Conservation (phyloP, 352 stramenopile species). For the Phytophthora tubulina region DNA sequence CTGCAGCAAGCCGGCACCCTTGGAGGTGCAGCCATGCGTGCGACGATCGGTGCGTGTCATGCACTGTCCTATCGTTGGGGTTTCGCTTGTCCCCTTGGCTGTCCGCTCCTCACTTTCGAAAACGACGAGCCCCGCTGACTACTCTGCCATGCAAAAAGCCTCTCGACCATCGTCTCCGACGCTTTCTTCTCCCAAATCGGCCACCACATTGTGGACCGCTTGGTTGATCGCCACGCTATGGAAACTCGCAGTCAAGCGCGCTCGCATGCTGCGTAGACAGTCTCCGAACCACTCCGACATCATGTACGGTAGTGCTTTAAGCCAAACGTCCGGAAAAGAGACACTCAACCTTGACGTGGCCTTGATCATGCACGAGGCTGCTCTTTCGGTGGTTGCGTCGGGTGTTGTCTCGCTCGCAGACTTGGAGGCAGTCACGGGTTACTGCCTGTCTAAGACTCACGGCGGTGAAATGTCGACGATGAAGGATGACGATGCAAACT, state of each 20-base stretch:
- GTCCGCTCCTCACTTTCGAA: constrained; percentile 31
- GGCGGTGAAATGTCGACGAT: neutral
- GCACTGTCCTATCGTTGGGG: neutral
- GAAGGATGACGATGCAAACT: constrained; percentile 38
- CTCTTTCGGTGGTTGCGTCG: constrained; percentile 33
- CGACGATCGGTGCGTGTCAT: neutral
- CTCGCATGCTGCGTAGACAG: constrained; percentile 23
- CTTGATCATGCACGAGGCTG: constrained; percentile 40
- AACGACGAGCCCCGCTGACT: constrained; percentile 5
- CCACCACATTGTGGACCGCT: constrained; percentile 32
- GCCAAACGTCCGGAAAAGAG: neutral
- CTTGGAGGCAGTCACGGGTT: constrained; percentile 38
- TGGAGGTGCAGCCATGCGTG: constrained; percentile 23
- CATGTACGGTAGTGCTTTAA: constrained; percentile 14
- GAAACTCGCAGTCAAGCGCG: constrained; percentile 39
- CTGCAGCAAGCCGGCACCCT: constrained; percentile 27
- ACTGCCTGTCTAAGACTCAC: constrained; percentile 25
- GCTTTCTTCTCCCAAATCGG: constrained; percentile 17
- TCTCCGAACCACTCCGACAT: constrained; percentile 8
- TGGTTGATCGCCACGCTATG: constrained; percentile 38
- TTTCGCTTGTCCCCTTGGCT: neutral
- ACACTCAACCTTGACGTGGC: constrained; percentile 17
- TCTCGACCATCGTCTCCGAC: constrained; percentile 17
- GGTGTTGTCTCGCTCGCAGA: constrained; percentile 42
- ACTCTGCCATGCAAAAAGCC: constrained; percentile 22